Conservation (phyloP, 2,329 filamentous ascomycete genomes). For the Fusarium chlamydosporum region DNA sequence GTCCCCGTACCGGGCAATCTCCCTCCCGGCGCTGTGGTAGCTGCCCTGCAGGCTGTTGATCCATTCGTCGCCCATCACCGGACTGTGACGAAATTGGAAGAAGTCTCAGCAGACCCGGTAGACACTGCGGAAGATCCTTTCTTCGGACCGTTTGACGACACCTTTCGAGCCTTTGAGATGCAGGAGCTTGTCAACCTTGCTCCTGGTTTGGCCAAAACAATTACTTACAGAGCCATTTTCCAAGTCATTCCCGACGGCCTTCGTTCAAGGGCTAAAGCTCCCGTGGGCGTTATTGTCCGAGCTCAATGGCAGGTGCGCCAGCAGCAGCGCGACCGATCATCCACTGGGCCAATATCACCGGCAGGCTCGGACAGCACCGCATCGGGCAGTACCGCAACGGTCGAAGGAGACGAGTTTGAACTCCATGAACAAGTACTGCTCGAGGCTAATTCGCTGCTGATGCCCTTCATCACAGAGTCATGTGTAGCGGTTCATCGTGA, state of each 20-base stretch:
- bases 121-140: constrained; percentile 59
- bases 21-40: constrained; percentile 56
- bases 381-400: constrained; percentile 46
- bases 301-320: constrained; percentile 54
- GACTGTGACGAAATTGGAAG: constrained; percentile 55
- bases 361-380: constrained; percentile 49
- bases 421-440: constrained; percentile 53
- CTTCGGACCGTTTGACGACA: constrained; percentile 57
- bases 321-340: constrained; percentile 34
- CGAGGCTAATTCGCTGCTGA: constrained; percentile 55
- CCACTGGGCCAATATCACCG: constrained; percentile 42
- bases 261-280: constrained; percentile 60
- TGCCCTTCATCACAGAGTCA: constrained; percentile 54
- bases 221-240: constrained; percentile 61
- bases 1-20: constrained; percentile 60
- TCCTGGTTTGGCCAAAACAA: constrained; percentile 59
- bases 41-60: constrained; percentile 58
- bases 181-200: constrained; percentile 56
- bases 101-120: constrained; percentile 53
- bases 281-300: constrained; percentile 61
- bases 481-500: constrained; percentile 52
- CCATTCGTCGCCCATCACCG: constrained; percentile 61
- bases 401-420: constrained; percentile 53
- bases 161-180: constrained; percentile 55
- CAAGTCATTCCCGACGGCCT: constrained; percentile 60